A percentile compares a stretch with the other conserved stretches of the same genome.
Evolutionary conservation across 1,284 basidiomycete species (phyloP).

Genomic region (Ganoderma resinaceum): DNA sequence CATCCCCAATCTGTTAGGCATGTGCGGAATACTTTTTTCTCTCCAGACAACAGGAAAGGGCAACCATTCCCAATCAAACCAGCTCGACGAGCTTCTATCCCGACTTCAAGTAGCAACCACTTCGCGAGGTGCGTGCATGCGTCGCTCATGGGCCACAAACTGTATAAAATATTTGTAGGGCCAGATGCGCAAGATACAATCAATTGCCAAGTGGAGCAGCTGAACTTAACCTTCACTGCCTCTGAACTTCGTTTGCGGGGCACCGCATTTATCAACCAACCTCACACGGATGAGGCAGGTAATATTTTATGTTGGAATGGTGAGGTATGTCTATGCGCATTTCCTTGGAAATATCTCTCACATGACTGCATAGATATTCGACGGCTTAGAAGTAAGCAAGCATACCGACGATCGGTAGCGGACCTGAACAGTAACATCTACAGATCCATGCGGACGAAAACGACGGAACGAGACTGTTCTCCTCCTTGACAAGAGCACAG

Average conservation of each 20-base stretch:
- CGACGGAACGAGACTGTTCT: slow-evolving; percentile 78
- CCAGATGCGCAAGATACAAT: slow-evolving; percentile 62
- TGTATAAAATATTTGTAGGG: slow-evolving; percentile 46
- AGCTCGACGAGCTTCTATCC: slow-evolving; percentile 40
- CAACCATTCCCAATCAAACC: slow-evolving; percentile 14
- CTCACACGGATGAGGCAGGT: slow-evolving; percentile 59
- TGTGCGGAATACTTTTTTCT: slow-evolving; percentile 58
- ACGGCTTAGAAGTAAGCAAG: slow-evolving; percentile 67
- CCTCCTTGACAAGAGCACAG: slow-evolving; percentile 49
- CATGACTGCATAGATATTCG: slow-evolving; percentile 65
- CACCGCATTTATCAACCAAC: slow-evolving; percentile 67
- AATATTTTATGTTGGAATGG: slow-evolving; percentile 91
- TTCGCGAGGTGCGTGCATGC: slow-evolving; percentile 51
- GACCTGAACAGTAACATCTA: background rate
- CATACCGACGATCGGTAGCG: background rate
- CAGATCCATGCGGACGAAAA: slow-evolving; percentile 70
- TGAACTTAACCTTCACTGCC: slow-evolving; percentile 65
- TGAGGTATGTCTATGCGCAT: slow-evolving; percentile 60
- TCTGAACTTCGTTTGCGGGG: slow-evolving; percentile 87
- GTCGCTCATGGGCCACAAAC: background rate
- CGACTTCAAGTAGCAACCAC: slow-evolving; percentile 53
- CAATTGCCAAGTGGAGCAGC: slow-evolving; percentile 11
- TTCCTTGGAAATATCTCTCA: background rate
- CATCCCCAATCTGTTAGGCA: slow-evolving; percentile 30
- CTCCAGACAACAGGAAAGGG: slow-evolving; percentile 19